Percentiles rank a stretch among this genome's conserved stretches.
Evolutionary conservation across 352 stramenopile genomes (phyloP).

Genomic region (Thraustochytrium striatum): DNA sequence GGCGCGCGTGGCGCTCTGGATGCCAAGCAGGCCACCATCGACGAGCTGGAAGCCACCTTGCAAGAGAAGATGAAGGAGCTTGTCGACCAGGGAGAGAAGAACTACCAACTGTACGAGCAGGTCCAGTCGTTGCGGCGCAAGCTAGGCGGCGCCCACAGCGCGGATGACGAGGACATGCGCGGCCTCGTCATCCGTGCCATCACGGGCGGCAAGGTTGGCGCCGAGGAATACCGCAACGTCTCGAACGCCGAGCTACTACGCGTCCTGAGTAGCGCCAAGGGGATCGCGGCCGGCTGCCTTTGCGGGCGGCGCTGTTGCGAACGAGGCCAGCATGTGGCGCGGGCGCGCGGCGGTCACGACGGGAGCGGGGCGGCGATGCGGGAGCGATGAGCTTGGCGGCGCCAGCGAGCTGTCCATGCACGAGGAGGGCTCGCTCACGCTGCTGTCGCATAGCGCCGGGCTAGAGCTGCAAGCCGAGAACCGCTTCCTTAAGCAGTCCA

Average conservation of each 20-base stretch:
- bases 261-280: neutral
- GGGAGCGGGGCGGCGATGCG: too few relatives aligned
- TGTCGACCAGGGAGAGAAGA: constrained; percentile 33
- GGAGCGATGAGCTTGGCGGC: too few relatives aligned
- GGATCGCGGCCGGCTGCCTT: too few relatives aligned
- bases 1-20: too few relatives aligned
- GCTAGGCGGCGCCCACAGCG: neutral
- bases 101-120: constrained; percentile 38
- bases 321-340: too few relatives aligned
- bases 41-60: neutral
- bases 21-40: too few relatives aligned
- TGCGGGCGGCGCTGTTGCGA: too few relatives aligned
- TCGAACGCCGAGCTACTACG: constrained; percentile 1
- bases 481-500: constrained; percentile 11
- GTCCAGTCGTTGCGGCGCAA: neutral
- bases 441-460: too few relatives aligned
- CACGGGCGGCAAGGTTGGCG: neutral
- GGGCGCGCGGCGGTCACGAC: too few relatives aligned
- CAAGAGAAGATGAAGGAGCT: constrained; percentile 36
- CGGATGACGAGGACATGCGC: neutral
- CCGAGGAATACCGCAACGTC: neutral
- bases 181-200: constrained; percentile 8
- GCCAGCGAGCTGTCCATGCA: too few relatives aligned
- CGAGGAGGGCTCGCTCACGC: too few relatives aligned
- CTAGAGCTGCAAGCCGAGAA: constrained; percentile 5